These are phyloP conservation scores for Austroboletus novae-zelandiae DNA, from an alignment of 1,284 basidiomycete species.

Conservation along the genomic window DNA sequence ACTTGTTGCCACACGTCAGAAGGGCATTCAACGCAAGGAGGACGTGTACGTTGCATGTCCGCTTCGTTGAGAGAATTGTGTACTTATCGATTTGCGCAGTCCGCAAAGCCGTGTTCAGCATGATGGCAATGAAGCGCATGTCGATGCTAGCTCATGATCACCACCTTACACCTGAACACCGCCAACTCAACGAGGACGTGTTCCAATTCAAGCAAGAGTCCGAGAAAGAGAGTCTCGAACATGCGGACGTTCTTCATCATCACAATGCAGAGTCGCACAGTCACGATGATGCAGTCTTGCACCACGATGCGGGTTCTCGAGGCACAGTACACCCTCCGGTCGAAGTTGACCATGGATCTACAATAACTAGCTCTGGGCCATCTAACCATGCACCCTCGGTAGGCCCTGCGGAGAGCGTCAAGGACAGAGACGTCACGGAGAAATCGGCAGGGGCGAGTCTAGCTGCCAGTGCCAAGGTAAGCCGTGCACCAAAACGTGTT, in stretches of 20 bases:
- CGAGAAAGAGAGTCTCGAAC: conserved; percentile 49
- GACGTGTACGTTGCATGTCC: conserved; percentile 57
- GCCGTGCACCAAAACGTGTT: conserved; percentile 9
- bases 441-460: conserved; percentile 27
- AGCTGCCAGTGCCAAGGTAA: conserved; percentile 34
- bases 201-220: conserved; percentile 79
- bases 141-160: conserved; percentile 42
- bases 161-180: conserved; percentile 42
- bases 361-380: background rate
- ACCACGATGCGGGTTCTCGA: conserved; percentile 6
- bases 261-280: conserved; percentile 43
- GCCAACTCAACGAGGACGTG: conserved; percentile 61
- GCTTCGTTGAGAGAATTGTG: background rate
- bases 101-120: conserved; percentile 83
- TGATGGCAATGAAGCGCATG: conserved; percentile 84
- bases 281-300: conserved; percentile 29
- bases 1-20: conserved; percentile 86
- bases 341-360: conserved; percentile 24
- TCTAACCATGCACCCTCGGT: conserved; percentile 1
- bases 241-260: conserved; percentile 51
- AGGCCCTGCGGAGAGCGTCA: conserved; percentile 4
- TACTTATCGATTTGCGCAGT: conserved; percentile 43
- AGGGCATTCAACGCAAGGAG: conserved; percentile 85
- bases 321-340: conserved; percentile 24
- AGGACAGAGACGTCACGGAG: conserved; percentile 29